Evolutionary conservation across 2,329 filamentous ascomycete genomes (phyloP).

Genomic region (Exophiala bonariae): DNA sequence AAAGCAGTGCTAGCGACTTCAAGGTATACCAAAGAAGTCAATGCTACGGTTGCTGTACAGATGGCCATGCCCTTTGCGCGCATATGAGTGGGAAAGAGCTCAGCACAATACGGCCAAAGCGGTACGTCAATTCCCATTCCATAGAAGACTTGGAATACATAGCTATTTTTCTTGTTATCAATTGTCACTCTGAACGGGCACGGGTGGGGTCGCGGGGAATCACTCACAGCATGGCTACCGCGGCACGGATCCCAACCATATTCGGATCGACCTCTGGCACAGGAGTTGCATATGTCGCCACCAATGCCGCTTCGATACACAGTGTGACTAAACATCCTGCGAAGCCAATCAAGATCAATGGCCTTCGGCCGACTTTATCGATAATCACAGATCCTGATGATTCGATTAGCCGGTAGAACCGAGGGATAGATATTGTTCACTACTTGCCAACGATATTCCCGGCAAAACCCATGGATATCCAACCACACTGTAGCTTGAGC

Average conservation of each 20-base stretch:
- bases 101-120: conserved; percentile 6
- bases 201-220: conserved; percentile 29
- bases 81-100: conserved; percentile 13
- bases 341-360: conserved; percentile 27
- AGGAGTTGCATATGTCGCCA: conserved; percentile 9
- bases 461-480: conserved; percentile 7
- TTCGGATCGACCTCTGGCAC: conserved; percentile 6
- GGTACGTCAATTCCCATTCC: conserved; percentile 5
- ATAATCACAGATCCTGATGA: conserved; percentile 1
- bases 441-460: conserved; percentile 6
- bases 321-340: conserved; percentile 1
- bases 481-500: conserved; percentile 11
- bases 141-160: conserved; percentile 10
- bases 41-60: conserved; percentile 3
- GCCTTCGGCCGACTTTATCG: conserved; percentile 24
- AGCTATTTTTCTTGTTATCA: neutral
- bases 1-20: conserved; percentile 29
- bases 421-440: neutral
- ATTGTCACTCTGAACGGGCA: too few relatives aligned
- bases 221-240: too few relatives aligned
- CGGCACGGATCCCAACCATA: conserved; percentile 1
- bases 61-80: conserved; percentile 9
- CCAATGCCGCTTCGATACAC: conserved; percentile 12
- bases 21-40: conserved; percentile 10
- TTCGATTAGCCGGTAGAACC: neutral